Conservation (phyloP, 2,329 filamentous ascomycete genomes). For the Neofusicoccum ribis region DNA sequence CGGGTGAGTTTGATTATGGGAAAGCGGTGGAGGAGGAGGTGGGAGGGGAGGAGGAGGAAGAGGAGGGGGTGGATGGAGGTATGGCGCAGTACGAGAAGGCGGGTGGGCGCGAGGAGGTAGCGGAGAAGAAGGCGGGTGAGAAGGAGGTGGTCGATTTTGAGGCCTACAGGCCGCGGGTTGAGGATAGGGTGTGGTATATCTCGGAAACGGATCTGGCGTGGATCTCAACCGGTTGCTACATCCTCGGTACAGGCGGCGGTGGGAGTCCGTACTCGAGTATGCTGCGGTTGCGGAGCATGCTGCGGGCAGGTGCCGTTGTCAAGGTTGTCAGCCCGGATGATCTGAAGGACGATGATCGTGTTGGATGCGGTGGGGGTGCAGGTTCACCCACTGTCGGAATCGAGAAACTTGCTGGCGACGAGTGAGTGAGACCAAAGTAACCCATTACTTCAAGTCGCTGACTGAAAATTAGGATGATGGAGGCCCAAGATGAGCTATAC, state of each 20-base stretch:
- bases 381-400: constrained; percentile 47
- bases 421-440: constrained; percentile 30
- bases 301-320: constrained; percentile 40
- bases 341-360: constrained; percentile 41
- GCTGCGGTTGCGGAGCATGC: constrained; percentile 49
- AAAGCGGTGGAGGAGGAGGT: neutral
- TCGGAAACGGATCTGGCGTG: constrained; percentile 59
- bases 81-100: neutral
- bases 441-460: neutral
- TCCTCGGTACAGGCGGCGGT: constrained; percentile 62
- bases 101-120: neutral
- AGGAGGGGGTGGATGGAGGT: neutral
- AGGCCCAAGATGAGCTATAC: constrained; percentile 39
- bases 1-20: constrained; percentile 14
- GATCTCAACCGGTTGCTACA: constrained; percentile 60
- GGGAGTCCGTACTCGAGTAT: constrained; percentile 55
- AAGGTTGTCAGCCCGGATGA: constrained; percentile 44
- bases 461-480: constrained; percentile 26
- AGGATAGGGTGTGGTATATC: constrained; percentile 57
- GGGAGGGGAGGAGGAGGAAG: neutral
- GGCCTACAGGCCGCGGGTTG: constrained; percentile 40
- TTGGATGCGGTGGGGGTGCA: constrained; percentile 47
- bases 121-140: neutral
- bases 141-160: constrained; percentile 32
- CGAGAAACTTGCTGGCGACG: constrained; percentile 40